Evolutionary conservation across 352 stramenopile genomes (phyloP).

Genomic region (Phytophthora sp.): DNA sequence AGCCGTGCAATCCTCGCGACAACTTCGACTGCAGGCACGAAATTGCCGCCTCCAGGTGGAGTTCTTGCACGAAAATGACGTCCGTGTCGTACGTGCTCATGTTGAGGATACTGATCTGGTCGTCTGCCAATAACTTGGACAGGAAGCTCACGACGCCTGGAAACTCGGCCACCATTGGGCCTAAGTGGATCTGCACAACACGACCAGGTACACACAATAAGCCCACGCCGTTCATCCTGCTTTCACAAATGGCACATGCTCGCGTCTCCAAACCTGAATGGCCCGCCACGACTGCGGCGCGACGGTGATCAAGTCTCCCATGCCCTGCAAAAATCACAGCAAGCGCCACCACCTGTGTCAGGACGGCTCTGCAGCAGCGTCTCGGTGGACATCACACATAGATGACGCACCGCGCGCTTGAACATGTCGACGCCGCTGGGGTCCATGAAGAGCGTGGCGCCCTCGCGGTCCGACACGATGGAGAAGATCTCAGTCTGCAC

Average conservation of each 20-base stretch:
- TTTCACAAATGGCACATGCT: too few relatives aligned
- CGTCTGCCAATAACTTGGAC: conserved; percentile 81
- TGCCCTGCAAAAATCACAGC: conserved; percentile 41
- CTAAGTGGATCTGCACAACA: conserved; percentile 77
- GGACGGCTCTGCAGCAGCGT: background rate
- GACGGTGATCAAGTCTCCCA: conserved; percentile 69
- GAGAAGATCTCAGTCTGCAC: conserved; percentile 88
- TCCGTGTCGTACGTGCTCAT: conserved; percentile 92
- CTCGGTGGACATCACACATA: background rate
- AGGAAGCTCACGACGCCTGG: conserved; percentile 86
- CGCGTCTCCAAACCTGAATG: conserved; percentile 59
- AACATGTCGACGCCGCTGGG: conserved; percentile 86
- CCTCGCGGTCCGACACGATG: conserved; percentile 77
- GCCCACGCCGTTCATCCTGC: background rate
- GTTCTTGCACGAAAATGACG: conserved; percentile 87
- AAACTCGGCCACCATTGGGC: conserved; percentile 87
- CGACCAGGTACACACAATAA: conserved; percentile 5
- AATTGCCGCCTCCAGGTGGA: conserved; percentile 68
- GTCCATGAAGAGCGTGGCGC: conserved; percentile 86
- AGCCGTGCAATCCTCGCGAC: conserved; percentile 73
- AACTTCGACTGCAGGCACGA: conserved; percentile 81
- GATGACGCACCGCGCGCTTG: conserved; percentile 57
- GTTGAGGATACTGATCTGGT: conserved; percentile 91
- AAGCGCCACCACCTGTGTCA: background rate
- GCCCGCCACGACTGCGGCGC: conserved; percentile 80